Evolutionary conservation across 305 asterid species (phyloP).

Genomic region (Salvia sclarea): DNA sequence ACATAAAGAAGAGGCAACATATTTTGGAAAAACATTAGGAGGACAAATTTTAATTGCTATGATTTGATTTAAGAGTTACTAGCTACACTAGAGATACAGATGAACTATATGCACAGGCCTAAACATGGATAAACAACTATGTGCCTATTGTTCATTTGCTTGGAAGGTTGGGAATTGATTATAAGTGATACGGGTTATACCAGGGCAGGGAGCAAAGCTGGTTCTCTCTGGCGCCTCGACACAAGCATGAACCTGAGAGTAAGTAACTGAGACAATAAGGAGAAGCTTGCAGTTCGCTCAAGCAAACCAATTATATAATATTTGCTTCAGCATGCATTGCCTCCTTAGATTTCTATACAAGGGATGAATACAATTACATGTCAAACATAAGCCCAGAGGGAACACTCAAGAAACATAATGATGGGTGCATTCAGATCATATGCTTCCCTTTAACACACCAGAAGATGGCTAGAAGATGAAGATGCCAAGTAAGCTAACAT

Average conservation of each 20-base stretch:
- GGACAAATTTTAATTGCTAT: not conserved
- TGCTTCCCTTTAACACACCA: no score
- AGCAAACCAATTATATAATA: not conserved
- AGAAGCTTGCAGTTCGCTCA: not conserved
- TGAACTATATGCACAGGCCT: not conserved
- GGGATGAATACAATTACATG: not conserved
- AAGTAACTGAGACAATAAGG: not conserved
- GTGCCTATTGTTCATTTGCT: no score
- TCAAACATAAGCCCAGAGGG: not conserved
- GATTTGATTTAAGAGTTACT: not conserved
- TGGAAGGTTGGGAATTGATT: not conserved
- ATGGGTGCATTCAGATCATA: not conserved
- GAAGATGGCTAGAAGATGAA: not conserved
- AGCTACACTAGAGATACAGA: not conserved
- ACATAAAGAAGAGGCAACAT: not conserved
- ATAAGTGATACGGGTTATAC: conserved; percentile 37
- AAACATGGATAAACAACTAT: not conserved
- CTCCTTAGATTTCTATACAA: not conserved
- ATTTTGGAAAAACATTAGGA: not conserved
- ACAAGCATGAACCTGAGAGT: conserved; percentile 72
- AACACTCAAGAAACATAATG: not conserved
- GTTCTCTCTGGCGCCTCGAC: conserved; percentile 62
- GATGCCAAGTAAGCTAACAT: not conserved
- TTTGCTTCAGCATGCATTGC: not conserved
- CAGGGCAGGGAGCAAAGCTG: conserved; percentile 66